Percentiles rank a stretch among this genome's conserved stretches.
Conservation (phyloP, 2,329 filamentous ascomycete genomes). For the Trichoderma koningiopsis region DNA sequence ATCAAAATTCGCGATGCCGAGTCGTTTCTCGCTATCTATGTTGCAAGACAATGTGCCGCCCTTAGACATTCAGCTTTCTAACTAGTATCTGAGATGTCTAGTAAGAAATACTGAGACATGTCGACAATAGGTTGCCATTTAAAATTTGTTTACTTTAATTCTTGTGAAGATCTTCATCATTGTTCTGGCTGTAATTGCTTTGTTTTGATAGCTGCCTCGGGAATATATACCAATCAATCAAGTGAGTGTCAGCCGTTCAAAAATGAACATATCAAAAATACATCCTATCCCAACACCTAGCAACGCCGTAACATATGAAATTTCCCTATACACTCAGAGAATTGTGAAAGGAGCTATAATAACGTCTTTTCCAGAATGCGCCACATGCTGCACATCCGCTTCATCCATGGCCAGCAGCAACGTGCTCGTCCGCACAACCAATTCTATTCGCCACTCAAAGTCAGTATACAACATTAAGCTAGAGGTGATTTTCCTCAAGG, state of each 20-base stretch:
- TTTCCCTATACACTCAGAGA: neutral
- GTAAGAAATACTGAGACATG: neutral
- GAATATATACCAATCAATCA: neutral
- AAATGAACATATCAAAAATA: neutral
- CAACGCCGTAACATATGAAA: neutral
- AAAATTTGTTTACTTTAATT: neutral
- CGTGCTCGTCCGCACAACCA: conserved; percentile 65
- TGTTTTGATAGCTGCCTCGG: neutral
- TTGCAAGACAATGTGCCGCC: neutral
- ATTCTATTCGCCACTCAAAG: conserved; percentile 50
- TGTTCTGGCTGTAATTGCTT: neutral
- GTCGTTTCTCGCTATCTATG: neutral
- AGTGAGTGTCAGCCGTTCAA: neutral
- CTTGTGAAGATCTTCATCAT: neutral
- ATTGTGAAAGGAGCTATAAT: conserved; percentile 57
- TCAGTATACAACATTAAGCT: neutral
- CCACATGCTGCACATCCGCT: conserved; percentile 61
- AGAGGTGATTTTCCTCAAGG: neutral
- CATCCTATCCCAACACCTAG: neutral
- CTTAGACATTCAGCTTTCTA: conserved; percentile 13
- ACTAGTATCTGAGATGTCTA: neutral
- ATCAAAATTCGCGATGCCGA: neutral
- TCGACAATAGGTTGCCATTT: neutral
- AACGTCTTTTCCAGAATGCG: conserved; percentile 65
- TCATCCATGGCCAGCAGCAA: conserved; percentile 67